Percentiles rank a stretch among this genome's conserved stretches.
Evolutionary conservation across 306 rosid species (phyloP).

Genomic region (Quercus dentata): DNA sequence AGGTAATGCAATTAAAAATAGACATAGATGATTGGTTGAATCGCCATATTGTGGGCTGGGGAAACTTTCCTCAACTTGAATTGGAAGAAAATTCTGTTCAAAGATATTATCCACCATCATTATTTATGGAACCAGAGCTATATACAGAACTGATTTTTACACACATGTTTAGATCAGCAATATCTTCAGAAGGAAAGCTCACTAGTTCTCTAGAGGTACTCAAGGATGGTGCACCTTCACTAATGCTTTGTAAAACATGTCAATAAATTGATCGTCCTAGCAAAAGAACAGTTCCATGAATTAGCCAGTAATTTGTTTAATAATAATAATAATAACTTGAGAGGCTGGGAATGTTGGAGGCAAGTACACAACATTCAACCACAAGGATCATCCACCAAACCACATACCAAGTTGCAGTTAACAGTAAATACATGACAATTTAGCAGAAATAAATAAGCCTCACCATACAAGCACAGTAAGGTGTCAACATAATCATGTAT

Average conservation of each 20-base stretch:
- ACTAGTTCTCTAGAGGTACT: slow-evolving; percentile 14
- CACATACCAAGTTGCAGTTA: background rate
- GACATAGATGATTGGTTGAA: no score
- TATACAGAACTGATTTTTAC: slow-evolving; percentile 44
- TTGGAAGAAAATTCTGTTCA: no score
- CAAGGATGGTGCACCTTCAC: slow-evolving; percentile 57
- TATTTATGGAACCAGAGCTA: slow-evolving; percentile 20
- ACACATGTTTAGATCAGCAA: slow-evolving; percentile 25
- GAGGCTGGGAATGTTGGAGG: slow-evolving; percentile 1
- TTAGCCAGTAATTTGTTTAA: slow-evolving; percentile 5
- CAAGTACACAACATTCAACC: slow-evolving; percentile 10
- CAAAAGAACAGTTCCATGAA: slow-evolving; percentile 23
- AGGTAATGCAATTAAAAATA: no score
- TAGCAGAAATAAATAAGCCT: background rate
- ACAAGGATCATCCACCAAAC: background rate
- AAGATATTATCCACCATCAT: slow-evolving; percentile 6
- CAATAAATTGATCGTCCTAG: slow-evolving; percentile 87
- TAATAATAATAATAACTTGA: background rate
- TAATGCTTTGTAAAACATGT: slow-evolving; percentile 65
- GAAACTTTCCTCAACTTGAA: no score
- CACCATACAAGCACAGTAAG: background rate
- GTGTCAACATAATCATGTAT: background rate
- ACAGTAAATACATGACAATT: background rate
- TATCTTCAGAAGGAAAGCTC: slow-evolving; percentile 10
- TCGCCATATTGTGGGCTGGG: no score